Evolutionary conservation across 345 rosid species (phyloP), one percentile per base, ranked within the genome.

Genomic region (Brassica incana): DNA sequence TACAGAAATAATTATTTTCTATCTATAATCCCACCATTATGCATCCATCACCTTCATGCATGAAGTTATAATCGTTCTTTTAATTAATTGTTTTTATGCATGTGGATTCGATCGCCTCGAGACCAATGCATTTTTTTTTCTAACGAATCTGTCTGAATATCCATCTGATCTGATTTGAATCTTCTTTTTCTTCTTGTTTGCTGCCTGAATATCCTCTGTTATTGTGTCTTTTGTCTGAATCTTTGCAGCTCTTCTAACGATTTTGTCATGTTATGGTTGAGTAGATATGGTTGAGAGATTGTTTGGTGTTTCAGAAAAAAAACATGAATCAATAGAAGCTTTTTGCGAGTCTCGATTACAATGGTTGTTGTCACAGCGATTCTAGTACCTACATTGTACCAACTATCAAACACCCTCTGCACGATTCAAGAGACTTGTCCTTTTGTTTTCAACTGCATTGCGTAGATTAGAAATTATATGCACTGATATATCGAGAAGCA

Each of bases 171-270:
- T 52, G 8, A 52, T 16, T 16, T 54, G 60, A 54, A 54, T 54
- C 60, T 52, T 52, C 54, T 23, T 14, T 8, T 64, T 64, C 3
- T 69, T 63, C 36, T 12, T 48, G 15, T 76, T 45, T 45, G 29
- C 62, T 48, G 10, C 61, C 5, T 29, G n/a, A 45, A 2, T 70
- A 7, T 70, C 67, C 60, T 78, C 60, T 78, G 81, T 66, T 66
- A 58, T 30, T 66, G 67, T 72, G 61, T 16, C 35, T 65, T 38
- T 65, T 54, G 1, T 54, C 66, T 71, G 50, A 77, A 77, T 2
- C 25, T 48, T 59, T 9, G 69, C 61, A 33, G 14, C 30, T 20
- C 40, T 61, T 45, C 2, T 32, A 3, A 33, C 20, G 58, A 63
- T 63, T 69, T 69, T 25, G 7, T 32, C 18, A 40, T 43, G 52